Percentiles rank a stretch among this genome's conserved stretches.
These are phyloP conservation scores for Bolboschoenoplectus hybrid DNA, from an alignment of 202 grass and related monocot species.

Conservation along the genomic window DNA sequence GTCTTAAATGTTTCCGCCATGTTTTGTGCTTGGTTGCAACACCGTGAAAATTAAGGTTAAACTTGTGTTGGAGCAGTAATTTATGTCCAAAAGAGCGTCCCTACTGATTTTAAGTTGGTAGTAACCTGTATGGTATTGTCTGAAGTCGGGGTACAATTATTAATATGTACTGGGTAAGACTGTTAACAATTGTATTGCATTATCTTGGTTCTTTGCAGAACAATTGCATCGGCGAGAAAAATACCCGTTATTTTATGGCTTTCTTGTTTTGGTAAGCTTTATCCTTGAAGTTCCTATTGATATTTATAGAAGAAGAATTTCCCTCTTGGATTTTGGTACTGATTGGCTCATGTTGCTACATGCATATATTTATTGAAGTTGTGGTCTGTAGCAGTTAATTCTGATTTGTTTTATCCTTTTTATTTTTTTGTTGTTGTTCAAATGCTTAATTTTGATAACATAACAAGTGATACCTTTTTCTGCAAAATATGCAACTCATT, in stretches of 20 bases:
- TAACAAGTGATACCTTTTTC: constrained; percentile 18
- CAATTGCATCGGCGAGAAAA: constrained; percentile 99
- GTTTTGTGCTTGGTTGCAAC: constrained; percentile 14
- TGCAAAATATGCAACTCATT: not conserved
- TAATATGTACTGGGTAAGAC: constrained; percentile 21
- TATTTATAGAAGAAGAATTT: constrained; percentile 33
- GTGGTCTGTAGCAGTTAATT: not conserved
- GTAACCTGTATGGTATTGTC: not conserved
- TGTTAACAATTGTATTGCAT: constrained; percentile 40
- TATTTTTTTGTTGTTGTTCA: not conserved
- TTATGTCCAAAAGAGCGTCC: not conserved
- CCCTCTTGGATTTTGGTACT: not conserved
- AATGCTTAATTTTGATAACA: constrained; percentile 17
- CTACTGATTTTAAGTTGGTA: not conserved
- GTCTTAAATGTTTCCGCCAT: not conserved
- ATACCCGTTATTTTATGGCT: constrained; percentile 90
- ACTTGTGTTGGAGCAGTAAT: not conserved
- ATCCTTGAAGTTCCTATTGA: constrained; percentile 26
- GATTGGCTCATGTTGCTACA: not conserved
- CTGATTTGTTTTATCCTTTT: constrained; percentile 23
- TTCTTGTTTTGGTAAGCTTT: constrained; percentile 95
- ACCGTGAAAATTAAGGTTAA: not conserved
- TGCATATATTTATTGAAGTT: not conserved
- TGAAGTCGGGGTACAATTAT: not conserved
- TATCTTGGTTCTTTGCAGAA: constrained; percentile 65